Evolutionary conservation across 352 stramenopile species (phyloP), one percentile per base, ranked within the genome.

Genomic region (Saprolegnia parasitica): DNA sequence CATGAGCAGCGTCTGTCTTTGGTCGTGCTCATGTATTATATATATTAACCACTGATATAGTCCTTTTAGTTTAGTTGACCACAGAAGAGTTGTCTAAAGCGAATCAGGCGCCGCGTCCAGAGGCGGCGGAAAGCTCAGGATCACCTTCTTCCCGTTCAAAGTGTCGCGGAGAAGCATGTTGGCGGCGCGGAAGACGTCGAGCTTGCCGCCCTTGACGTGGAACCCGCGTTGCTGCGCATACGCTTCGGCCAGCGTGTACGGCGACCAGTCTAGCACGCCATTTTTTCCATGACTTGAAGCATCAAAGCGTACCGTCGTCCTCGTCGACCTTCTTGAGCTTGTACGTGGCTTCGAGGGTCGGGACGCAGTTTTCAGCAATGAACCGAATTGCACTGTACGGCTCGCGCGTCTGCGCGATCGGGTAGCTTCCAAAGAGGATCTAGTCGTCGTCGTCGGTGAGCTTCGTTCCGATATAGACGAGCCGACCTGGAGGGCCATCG

Each of bases 311-410:
- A 66, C 79, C 80, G 56, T 91, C 83, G 26, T 91, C 84, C 13
- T 84, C 79, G 26, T 92, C 84, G 21, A 91, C 77, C 0, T 78
- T 78, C 54, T 80, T 83, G 47, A 94, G 79, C 68, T 91, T 91
- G 77, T 94, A 94, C n/a, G 89, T 65, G 46, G 87, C 80, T 54
- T 92, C 73, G 57, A 94, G 78, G 18, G 77, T 72, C 18, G 86
- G 86, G 40, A 76, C 68, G 49, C 84, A 92, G 67, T 92, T 92
- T 73, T 96, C 88, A 9, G 86, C 85, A 20, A 94, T 82, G 60
- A 95, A 95, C 20, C 87, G 86, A 40, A 95, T 79, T 11, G 87
- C 84, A 62, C 83, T 94, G 74, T 88, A 96, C 26, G 88, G 84
- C 61, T 95, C 88, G 13, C 88, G 83, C 9, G 87, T 92, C 74